Conservation (phyloP, 768 basidiomycete genomes). For the Kwoniella mangroviensis region DNA sequence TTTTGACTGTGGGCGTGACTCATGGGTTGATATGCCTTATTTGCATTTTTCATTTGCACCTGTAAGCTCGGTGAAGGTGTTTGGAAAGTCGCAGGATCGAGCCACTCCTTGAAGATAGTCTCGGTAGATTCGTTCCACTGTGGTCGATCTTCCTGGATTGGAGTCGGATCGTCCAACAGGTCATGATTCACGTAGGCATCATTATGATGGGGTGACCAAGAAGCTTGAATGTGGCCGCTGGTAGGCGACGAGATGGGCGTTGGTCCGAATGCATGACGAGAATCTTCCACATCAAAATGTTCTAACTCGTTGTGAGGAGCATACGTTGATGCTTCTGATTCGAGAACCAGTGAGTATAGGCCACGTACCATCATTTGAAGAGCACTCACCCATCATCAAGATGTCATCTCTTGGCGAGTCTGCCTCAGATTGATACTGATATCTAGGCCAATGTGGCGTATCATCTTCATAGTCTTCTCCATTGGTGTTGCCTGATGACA, state of each 20-base stretch:
- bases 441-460: too few relatives aligned
- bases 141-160: neutral
- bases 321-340: neutral
- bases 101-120: neutral
- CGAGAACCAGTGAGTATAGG: too few relatives aligned
- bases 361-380: too few relatives aligned
- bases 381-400: too few relatives aligned
- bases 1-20: too few relatives aligned
- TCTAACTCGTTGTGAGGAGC: neutral
- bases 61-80: neutral
- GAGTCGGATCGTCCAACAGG: neutral
- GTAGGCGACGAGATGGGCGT: neutral
- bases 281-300: neutral
- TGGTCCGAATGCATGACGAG: neutral
- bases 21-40: too few relatives aligned
- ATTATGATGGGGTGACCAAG: neutral
- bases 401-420: too few relatives aligned
- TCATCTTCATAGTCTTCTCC: too few relatives aligned
- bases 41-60: neutral
- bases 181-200: neutral
- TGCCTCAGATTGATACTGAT: too few relatives aligned
- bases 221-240: neutral
- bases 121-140: conserved; percentile 1
- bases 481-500: too few relatives aligned
- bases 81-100: neutral